Conservation (phyloP, 2,329 filamentous ascomycete genomes). For the Tolypocladium paradoxum region DNA sequence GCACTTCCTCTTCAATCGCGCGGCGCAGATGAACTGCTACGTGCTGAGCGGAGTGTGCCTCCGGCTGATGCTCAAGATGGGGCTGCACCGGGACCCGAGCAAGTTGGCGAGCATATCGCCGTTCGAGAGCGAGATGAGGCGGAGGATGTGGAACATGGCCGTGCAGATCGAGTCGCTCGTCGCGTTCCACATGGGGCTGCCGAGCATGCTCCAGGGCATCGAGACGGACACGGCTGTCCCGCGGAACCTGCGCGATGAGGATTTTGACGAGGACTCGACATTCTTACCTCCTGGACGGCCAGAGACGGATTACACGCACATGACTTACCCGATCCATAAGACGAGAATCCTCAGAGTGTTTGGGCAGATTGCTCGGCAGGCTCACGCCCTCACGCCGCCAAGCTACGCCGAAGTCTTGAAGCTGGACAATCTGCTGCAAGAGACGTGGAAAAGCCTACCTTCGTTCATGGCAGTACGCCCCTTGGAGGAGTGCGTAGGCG, state of each 20-base stretch:
- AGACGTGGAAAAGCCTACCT: constrained; percentile 35
- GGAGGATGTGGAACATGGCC: constrained; percentile 41
- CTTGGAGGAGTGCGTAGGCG: constrained; percentile 37
- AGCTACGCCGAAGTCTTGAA: constrained; percentile 37
- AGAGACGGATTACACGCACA: constrained; percentile 45
- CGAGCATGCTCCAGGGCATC: constrained; percentile 52
- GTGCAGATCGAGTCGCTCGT: constrained; percentile 52
- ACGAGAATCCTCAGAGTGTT: constrained; percentile 35
- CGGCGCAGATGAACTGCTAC: constrained; percentile 43
- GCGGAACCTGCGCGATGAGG: constrained; percentile 53
- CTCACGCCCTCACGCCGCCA: constrained; percentile 36
- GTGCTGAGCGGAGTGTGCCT: constrained; percentile 38
- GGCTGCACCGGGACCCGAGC: constrained; percentile 44
- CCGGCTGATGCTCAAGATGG: constrained; percentile 47
- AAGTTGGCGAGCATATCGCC: constrained; percentile 38
- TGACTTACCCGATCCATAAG: constrained; percentile 45
- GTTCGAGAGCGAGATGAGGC: constrained; percentile 44
- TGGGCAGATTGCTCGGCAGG: constrained; percentile 36
- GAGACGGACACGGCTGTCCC: constrained; percentile 53
- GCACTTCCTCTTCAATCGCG: constrained; percentile 40
- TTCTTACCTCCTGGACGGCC: constrained; percentile 47
- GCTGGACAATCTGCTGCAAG: constrained; percentile 34
- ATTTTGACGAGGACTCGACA: constrained; percentile 46
- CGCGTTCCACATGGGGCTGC: constrained; percentile 57
- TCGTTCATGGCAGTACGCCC: constrained; percentile 35